These are phyloP conservation scores for Clarireedia homoeocarpa DNA, from an alignment of 2,329 filamentous ascomycete species.

Conservation along the genomic window DNA sequence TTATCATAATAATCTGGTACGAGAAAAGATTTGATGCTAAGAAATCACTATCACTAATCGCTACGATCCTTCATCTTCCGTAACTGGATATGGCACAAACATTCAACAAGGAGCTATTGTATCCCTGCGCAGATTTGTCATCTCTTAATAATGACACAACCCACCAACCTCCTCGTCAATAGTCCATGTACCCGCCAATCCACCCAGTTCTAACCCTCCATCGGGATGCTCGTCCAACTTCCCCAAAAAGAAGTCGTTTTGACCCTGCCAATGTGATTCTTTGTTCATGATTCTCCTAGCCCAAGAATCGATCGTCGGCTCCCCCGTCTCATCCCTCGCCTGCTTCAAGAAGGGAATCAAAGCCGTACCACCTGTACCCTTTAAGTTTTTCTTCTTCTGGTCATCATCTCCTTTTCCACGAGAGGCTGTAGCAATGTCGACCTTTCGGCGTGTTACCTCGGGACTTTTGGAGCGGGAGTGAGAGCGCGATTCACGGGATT, in stretches of 20 bases:
- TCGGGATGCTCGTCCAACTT: slow-evolving; percentile 38
- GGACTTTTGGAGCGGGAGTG: slow-evolving; percentile 46
- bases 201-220: slow-evolving; percentile 43
- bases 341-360: slow-evolving; percentile 96
- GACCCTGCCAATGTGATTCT: slow-evolving; percentile 30
- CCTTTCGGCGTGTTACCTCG: slow-evolving; percentile 44
- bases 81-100: too few relatives aligned
- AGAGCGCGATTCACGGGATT: slow-evolving; percentile 66
- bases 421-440: slow-evolving; percentile 57
- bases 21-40: too few relatives aligned
- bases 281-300: slow-evolving; percentile 36
- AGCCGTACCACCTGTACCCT: slow-evolving; percentile 87
- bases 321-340: slow-evolving; percentile 89
- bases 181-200: slow-evolving; percentile 80
- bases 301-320: slow-evolving; percentile 71
- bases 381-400: slow-evolving; percentile 49
- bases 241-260: slow-evolving; percentile 50
- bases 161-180: slow-evolving; percentile 72
- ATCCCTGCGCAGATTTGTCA: too few relatives aligned
- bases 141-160: slow-evolving; percentile 27
- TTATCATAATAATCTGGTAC: too few relatives aligned
- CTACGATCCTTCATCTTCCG: too few relatives aligned
- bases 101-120: too few relatives aligned
- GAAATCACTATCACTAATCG: too few relatives aligned
- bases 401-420: slow-evolving; percentile 34